A percentile compares a stretch with the other conserved stretches of the same genome.
Conservation (phyloP, 768 basidiomycete species). For the Dacryopinax primogenitus region DNA sequence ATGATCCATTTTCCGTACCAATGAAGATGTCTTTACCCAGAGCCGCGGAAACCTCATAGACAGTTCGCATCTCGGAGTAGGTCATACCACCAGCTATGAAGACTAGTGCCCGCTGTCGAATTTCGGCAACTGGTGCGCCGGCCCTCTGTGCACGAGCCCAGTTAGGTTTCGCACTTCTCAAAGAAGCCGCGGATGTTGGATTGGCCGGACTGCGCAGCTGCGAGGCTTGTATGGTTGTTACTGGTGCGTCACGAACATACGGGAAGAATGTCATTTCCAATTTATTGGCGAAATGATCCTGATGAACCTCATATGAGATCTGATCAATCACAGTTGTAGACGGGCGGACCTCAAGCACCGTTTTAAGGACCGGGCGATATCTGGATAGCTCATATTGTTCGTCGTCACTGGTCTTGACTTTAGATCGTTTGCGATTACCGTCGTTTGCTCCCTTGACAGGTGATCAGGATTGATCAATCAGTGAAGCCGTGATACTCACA, state of each 20-base stretch:
- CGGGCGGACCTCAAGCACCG: conserved; percentile 61
- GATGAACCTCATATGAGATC: conserved; percentile 3
- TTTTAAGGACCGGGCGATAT: conserved; percentile 70
- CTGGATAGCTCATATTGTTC: conserved; percentile 95
- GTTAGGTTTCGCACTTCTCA: conserved; percentile 77
- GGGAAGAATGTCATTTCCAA: conserved; percentile 76
- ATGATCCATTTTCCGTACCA: conserved; percentile 47
- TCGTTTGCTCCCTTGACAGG: conserved; percentile 54
- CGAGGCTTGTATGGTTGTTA: conserved; percentile 26
- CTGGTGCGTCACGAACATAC: conserved; percentile 64
- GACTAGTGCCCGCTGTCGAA: conserved; percentile 64
- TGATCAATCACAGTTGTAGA: background rate
- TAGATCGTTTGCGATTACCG: conserved; percentile 68
- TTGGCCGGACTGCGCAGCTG: conserved; percentile 41
- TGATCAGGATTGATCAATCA: background rate
- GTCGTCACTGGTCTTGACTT: conserved; percentile 59
- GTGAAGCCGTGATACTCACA: conserved; percentile 34
- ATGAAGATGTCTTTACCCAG: conserved; percentile 84
- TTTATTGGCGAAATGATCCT: conserved; percentile 74
- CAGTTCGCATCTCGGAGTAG: conserved; percentile 85
- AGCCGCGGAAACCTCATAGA: conserved; percentile 60
- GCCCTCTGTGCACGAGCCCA: conserved; percentile 71
- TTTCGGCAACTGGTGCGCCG: conserved; percentile 23
- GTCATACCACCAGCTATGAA: conserved; percentile 94
- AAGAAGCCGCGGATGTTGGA: conserved; percentile 42